Base-by-base conservation (phyloP, 768 basidiomycete species). In the Xerocomus potaroensis region DNA sequence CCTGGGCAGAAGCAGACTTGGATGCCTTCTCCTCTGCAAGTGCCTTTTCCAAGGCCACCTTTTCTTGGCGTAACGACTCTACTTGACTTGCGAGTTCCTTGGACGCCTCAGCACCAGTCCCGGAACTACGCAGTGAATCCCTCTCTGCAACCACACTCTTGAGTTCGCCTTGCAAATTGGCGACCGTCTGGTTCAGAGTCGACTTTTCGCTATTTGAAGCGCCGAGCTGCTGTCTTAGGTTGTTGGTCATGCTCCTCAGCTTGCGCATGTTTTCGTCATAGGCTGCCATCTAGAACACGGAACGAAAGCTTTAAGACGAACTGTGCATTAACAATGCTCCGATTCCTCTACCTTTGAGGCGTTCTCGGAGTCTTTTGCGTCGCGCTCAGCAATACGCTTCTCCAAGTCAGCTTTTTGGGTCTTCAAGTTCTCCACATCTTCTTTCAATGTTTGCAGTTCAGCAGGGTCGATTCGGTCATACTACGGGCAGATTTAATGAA, bases 381-480 rank as follows among this genome's bases (percentile, higher is more conserved):
- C 65, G 4, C 62, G 62, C 21, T 66, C 64, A 12, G 57, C 52
- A 15, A 59, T 43, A 12, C 56, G 51, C 23, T 65, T 67, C 42
- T 69, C 62, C 24, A 52, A 35, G 14, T 71, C 70, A 6, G 66
- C 62, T 23, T 69, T 72, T 53, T 77, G 63, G 1, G 66, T 45
- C 54, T 80, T 79, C 44, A 86, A 51, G 14, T 54, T 63, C 43
- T 78, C 76, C 8, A 87, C 76, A 59, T 91, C 83, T 19, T 86
- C 84, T 64, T 83, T 87, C 44, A 93, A 73, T 7, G 77, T 73
- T 58, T 91, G 87, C 30, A 92, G 72, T 58, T 93, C 91, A 3
- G 84, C 80, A 15, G 91, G 90, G 61, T 92, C 91, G 54, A 89
- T 84, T 36, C 91, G 87, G 56, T 93, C 89, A 59, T 91, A 91